Evolutionary conservation across 1,284 basidiomycete genomes (phyloP), one percentile per base, ranked within the genome.

Genomic region (Ceratobasidium papillatum): DNA sequence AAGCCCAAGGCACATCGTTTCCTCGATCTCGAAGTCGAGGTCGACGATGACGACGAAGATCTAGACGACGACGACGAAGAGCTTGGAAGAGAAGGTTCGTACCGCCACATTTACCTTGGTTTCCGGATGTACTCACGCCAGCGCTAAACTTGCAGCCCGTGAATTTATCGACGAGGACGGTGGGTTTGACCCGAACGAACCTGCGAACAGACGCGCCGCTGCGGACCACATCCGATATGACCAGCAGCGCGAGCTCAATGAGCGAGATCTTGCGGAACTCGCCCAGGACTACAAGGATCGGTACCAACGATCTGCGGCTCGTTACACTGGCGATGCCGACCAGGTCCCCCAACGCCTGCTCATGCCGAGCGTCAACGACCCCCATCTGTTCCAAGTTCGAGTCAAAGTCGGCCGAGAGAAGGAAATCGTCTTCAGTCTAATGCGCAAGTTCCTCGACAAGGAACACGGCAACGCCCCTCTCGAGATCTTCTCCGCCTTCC

Each of bases 361-460:
- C 54, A 99, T 99, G 96, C 97, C 97, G 43, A 94, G 93, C 17
- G 95, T 98, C 7, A 92, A 98, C 76, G 97, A 99, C 81, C 94
- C 97, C 5, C 96, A 90, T 80, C 84, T 99, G 78, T 99, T 96
- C 95, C 95, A 96, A 83, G 91, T 99, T 69, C 88, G 94, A 78
- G 95, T 97, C 79, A 96, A 96, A 88, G 94, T 94, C 79, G 96
- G 97, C 19, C 90, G 95, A 76, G 97, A 99, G 84, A 89, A 93
- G 52, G 94, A 96, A 65, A 91, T 99, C 75, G 92, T 98, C 56
- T 94, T 96, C 82, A 96, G 94, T 81, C 89, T 99, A 68, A 96
- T 98, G 88, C 91, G 95, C 77, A 98, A 98, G 82, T 89, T 93
- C 25, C 87, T 95, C 74, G 93, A 94, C 80, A 84, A 91, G 41